phyloP scores from a whole-genome alignment of 768 basidiomycete genomes.

The Tulasnella sp. region DNA sequence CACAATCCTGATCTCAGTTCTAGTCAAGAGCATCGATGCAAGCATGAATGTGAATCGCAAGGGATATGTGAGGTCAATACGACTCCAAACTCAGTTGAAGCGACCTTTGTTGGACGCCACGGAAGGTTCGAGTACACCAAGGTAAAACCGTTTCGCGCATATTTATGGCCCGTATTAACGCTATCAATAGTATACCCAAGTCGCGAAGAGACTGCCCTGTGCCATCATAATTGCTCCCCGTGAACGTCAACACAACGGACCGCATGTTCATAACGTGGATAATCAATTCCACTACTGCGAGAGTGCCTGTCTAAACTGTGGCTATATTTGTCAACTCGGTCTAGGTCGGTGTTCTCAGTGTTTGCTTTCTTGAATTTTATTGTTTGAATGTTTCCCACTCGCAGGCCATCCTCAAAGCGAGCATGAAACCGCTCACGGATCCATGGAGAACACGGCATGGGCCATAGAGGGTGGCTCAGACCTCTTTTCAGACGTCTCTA shows the following conservation, averaged over 20 bases:
- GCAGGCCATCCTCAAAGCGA: conserved; percentile 4
- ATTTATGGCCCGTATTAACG: no score
- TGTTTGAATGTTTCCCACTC: neutral
- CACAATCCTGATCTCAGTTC: no score
- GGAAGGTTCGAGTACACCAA: conserved; percentile 12
- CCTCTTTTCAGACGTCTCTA: neutral
- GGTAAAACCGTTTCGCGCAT: neutral
- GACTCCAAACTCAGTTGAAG: conserved; percentile 8
- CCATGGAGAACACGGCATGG: conserved; percentile 12
- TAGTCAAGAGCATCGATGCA: conserved; percentile 12
- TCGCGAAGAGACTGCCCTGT: conserved; percentile 9
- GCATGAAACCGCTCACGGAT: conserved; percentile 12
- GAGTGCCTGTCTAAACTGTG: conserved; percentile 1
- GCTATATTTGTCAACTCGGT: conserved; percentile 5
- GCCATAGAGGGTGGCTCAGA: conserved; percentile 1
- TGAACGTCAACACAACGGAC: neutral
- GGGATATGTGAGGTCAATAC: conserved; percentile 13
- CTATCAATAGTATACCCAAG: conserved; percentile 11
- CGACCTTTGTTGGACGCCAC: conserved; percentile 4
- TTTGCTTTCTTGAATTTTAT: neutral
- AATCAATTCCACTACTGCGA: conserved; percentile 12
- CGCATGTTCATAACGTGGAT: conserved; percentile 1
- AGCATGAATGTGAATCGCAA: conserved; percentile 5
- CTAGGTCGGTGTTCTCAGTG: neutral
- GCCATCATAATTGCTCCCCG: conserved; percentile 2